Conservation (phyloP, 495 filamentous ascomycete species). For the Penicillium arizonense region DNA sequence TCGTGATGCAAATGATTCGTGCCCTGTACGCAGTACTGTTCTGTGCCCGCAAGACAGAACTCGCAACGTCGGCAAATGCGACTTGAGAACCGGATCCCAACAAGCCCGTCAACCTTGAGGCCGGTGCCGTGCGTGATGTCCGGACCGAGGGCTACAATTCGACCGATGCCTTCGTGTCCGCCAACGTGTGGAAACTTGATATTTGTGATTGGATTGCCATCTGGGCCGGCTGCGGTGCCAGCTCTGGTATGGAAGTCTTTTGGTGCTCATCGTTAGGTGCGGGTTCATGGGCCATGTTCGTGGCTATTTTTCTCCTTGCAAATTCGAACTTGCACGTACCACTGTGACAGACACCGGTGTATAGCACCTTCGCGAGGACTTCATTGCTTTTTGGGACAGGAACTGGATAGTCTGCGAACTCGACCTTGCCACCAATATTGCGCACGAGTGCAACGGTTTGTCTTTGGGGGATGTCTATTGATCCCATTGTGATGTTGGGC, state of each 20-base stretch:
- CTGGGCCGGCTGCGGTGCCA: slow-evolving; percentile 40
- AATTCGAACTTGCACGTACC: too few species aligned
- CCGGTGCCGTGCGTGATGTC: slow-evolving; percentile 22
- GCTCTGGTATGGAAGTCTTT: slow-evolving; percentile 48
- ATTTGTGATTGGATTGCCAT: slow-evolving; percentile 45
- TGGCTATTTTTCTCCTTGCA: too few species aligned
- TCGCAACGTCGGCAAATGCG: slow-evolving; percentile 48
- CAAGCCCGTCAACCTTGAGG: slow-evolving; percentile 38
- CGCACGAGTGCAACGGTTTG: too few species aligned
- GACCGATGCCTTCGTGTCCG: slow-evolving; percentile 49
- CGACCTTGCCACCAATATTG: too few species aligned
- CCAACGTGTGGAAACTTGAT: slow-evolving; percentile 51
- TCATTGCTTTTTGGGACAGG: too few species aligned
- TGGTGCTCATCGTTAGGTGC: too few species aligned
- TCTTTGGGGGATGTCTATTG: too few species aligned
- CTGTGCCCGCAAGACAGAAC: slow-evolving; percentile 45
- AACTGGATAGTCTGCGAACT: too few species aligned
- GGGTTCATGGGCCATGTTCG: too few species aligned
- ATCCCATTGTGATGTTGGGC: too few species aligned
- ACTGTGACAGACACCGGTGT: too few species aligned
- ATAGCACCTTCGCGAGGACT: too few species aligned
- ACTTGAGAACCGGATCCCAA: slow-evolving; percentile 49
- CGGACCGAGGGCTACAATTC: slow-evolving; percentile 41
- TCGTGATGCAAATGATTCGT: slow-evolving; percentile 52
- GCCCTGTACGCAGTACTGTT: slow-evolving; percentile 43